Percentiles rank a stretch among this genome's conserved stretches.
Evolutionary conservation across 176 grass and related monocot genomes (phyloP).

Genomic region (Triticum turgidum): DNA sequence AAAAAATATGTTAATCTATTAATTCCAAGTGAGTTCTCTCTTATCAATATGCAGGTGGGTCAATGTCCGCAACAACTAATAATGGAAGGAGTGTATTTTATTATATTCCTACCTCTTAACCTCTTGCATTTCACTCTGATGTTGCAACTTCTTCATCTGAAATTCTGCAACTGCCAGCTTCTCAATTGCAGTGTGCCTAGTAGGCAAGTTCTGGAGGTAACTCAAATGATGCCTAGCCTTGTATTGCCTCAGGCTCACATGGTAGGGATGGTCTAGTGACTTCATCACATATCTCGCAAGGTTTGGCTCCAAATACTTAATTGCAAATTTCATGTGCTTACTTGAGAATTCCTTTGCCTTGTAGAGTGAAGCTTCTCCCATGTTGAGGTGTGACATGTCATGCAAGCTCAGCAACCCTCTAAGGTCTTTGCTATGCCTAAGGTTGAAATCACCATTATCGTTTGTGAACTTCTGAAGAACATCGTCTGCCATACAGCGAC

Average conservation of each 20-base stretch:
- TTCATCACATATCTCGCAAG: conserved; percentile 35
- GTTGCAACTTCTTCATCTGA: conserved; percentile 28
- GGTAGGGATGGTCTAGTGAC: conserved; percentile 62
- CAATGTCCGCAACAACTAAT: not conserved
- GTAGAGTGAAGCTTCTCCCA: conserved; percentile 41
- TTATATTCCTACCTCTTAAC: conserved; percentile 21
- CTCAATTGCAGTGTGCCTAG: conserved; percentile 19
- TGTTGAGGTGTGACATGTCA: conserved; percentile 56
- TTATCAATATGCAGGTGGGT: not conserved
- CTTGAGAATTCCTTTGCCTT: conserved; percentile 60
- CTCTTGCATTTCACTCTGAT: conserved; percentile 53
- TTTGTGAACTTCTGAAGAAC: conserved; percentile 10
- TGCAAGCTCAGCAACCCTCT: conserved; percentile 53
- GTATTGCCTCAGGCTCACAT: conserved; percentile 48
- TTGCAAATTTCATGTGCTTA: conserved; percentile 33
- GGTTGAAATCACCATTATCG: conserved; percentile 30
- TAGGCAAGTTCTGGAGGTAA: conserved; percentile 15
- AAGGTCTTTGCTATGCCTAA: conserved; percentile 14
- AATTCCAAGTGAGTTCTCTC: not conserved
- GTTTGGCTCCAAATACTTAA: conserved; percentile 24
- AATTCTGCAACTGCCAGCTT: conserved; percentile 51
- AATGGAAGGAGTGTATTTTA: not conserved
- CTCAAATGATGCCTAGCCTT: conserved; percentile 57
- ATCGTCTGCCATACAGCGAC: not conserved
- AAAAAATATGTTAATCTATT: not conserved